These are phyloP conservation scores for Hansfordia pulvinata DNA, from an alignment of 2,329 filamentous ascomycete genomes.

Conservation along the genomic window DNA sequence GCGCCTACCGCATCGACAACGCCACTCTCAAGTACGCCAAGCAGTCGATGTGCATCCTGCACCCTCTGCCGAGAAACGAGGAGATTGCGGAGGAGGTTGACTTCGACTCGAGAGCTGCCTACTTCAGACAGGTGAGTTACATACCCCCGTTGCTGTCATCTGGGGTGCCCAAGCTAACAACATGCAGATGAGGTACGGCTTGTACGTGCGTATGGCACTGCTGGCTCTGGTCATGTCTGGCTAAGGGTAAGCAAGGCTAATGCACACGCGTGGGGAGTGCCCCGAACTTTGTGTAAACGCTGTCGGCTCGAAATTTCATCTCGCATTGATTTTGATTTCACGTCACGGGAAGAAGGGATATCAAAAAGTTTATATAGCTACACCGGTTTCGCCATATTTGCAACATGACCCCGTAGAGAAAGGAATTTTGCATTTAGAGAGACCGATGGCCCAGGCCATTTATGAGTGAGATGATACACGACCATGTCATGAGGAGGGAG, in stretches of 20 bases:
- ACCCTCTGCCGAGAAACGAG: slow-evolving; percentile 84
- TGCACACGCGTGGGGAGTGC: too few species aligned
- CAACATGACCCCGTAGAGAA: too few species aligned
- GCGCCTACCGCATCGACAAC: slow-evolving; percentile 82
- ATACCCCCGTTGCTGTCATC: background rate
- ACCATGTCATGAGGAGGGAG: slow-evolving; percentile 7
- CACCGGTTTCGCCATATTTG: too few species aligned
- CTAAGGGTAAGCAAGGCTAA: too few species aligned
- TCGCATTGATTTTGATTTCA: too few species aligned
- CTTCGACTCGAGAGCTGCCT: slow-evolving; percentile 90
- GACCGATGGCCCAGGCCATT: slow-evolving; percentile 14
- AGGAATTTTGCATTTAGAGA: slow-evolving; percentile 15
- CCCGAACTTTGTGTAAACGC: too few species aligned
- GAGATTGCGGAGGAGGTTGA: slow-evolving; percentile 95
- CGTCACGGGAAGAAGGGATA: too few species aligned
- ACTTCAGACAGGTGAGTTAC: slow-evolving; percentile 90
- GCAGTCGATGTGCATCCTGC: slow-evolving; percentile 85
- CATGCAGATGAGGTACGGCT: slow-evolving; percentile 81
- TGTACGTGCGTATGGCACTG: slow-evolving; percentile 96
- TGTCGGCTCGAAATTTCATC: too few species aligned
- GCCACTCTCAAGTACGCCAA: slow-evolving; percentile 83
- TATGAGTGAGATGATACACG: slow-evolving; percentile 19
- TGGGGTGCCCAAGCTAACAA: slow-evolving; percentile 23
- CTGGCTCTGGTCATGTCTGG: slow-evolving; percentile 77
- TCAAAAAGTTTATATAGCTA: too few species aligned